These are phyloP conservation scores for Aspergillus melleus DNA, from an alignment of 2,329 filamentous ascomycete genomes.

Conservation along the genomic window DNA sequence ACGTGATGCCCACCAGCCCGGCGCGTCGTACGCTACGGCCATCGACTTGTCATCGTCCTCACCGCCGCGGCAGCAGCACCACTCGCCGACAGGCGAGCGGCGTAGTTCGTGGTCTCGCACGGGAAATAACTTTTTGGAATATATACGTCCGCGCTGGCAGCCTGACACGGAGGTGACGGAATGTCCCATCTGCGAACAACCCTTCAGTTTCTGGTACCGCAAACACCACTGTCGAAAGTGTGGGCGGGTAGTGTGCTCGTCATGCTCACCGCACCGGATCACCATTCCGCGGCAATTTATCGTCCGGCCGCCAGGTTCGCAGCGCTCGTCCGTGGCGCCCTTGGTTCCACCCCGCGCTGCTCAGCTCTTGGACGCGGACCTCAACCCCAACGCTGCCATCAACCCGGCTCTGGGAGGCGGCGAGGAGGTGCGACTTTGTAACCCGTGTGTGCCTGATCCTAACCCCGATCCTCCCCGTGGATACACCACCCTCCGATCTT, in stretches of 20 bases:
- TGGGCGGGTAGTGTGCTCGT: slow-evolving; percentile 83
- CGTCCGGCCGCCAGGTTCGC: slow-evolving; percentile 67
- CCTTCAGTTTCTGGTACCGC: slow-evolving; percentile 81
- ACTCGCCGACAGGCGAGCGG: slow-evolving; percentile 8
- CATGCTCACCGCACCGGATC: slow-evolving; percentile 91
- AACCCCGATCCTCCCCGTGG: slow-evolving; percentile 57
- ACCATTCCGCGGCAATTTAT: slow-evolving; percentile 93
- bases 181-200: slow-evolving; percentile 79
- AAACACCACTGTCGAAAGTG: slow-evolving; percentile 98
- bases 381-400: slow-evolving; percentile 25
- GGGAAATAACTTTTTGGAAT: slow-evolving; percentile 31
- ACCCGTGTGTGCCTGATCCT: slow-evolving; percentile 71
- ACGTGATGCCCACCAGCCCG: slow-evolving; percentile 15
- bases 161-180: slow-evolving; percentile 77
- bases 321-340: slow-evolving; percentile 42
- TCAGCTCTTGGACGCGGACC: slow-evolving; percentile 48
- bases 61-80: slow-evolving; percentile 4
- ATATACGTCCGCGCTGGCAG: slow-evolving; percentile 78
- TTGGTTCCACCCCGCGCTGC: slow-evolving; percentile 42
- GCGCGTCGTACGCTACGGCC: slow-evolving; percentile 33
- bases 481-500: slow-evolving; percentile 27
- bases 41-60: slow-evolving; percentile 36
- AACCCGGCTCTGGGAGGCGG: slow-evolving; percentile 62
- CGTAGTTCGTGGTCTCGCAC: slow-evolving; percentile 18
- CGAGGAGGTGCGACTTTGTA: slow-evolving; percentile 69